A percentile compares a stretch with the other conserved stretches of the same genome.
phyloP scores from a whole-genome alignment of 192 early-diverging fungal genomes.

The Mortierella antarctica region DNA sequence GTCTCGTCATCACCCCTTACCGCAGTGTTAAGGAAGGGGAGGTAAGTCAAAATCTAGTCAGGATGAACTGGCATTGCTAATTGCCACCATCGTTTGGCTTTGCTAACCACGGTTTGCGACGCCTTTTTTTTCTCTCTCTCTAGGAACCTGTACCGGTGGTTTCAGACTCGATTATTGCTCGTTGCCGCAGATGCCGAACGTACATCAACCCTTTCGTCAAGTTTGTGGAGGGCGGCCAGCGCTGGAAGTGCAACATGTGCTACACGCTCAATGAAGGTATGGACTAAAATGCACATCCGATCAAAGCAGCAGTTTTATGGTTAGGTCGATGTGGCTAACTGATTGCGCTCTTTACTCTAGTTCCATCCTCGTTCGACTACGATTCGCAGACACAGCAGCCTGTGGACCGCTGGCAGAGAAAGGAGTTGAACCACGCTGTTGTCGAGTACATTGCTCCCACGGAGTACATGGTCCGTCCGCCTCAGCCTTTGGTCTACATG shows the following conservation, averaged over 20 bases:
- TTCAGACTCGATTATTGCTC: constrained; percentile 89
- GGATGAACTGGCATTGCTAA: too few species aligned
- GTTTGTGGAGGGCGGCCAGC: constrained; percentile 94
- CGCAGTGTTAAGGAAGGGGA: constrained; percentile 77
- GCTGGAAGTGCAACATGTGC: constrained; percentile 98
- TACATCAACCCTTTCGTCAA: constrained; percentile 98
- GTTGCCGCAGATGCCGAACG: constrained; percentile 93
- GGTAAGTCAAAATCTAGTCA: not conserved
- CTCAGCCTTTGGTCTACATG: constrained; percentile 92
- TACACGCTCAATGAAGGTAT: constrained; percentile 68
- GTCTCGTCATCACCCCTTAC: constrained; percentile 91
- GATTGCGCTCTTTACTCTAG: constrained; percentile 21
- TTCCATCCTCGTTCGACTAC: constrained; percentile 81
- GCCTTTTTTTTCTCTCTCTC: not conserved
- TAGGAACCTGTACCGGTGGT: constrained; percentile 85
- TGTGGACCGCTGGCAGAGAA: constrained; percentile 86
- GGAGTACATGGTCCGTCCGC: constrained; percentile 99
- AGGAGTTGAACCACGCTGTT: constrained; percentile 89
- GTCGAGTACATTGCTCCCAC: constrained; percentile 97
- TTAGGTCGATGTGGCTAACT: not conserved
- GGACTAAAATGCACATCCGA: not conserved
- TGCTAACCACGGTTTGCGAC: not conserved
- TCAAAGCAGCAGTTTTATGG: not conserved
- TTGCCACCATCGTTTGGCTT: not conserved
- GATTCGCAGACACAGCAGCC: constrained; percentile 81